Evolutionary conservation across 2,329 filamentous ascomycete genomes (phyloP).

Genomic region (Capronia epimyces): DNA sequence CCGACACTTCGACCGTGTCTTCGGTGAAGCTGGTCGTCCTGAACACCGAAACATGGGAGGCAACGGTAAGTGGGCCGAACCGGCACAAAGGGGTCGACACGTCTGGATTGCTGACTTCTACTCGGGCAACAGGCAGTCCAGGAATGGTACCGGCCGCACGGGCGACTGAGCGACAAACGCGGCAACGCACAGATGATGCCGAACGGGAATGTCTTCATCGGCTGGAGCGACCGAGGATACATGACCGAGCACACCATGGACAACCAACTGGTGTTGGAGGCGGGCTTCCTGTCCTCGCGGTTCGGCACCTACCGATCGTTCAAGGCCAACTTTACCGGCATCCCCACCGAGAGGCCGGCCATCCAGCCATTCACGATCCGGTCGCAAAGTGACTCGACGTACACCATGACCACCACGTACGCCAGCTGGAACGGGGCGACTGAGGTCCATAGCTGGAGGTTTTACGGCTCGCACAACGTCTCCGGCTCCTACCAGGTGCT

Average conservation of each 20-base stretch:
- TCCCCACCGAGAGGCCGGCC: slow-evolving; percentile 36
- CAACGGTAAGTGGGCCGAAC: slow-evolving; percentile 32
- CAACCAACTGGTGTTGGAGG: slow-evolving; percentile 46
- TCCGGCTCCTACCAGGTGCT: background rate
- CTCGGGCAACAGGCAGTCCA: slow-evolving; percentile 32
- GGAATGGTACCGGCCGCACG: slow-evolving; percentile 5
- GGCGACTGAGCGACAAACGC: background rate
- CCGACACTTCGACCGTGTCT: background rate
- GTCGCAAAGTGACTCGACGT: background rate
- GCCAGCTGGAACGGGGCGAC: slow-evolving; percentile 47
- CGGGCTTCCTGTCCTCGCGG: slow-evolving; percentile 41
- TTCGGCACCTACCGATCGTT: slow-evolving; percentile 51
- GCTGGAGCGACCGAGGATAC: slow-evolving; percentile 47
- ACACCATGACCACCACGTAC: slow-evolving; percentile 30
- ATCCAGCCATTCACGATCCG: slow-evolving; percentile 2
- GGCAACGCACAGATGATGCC: slow-evolving; percentile 30
- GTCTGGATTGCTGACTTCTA: slow-evolving; percentile 38
- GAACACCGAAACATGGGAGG: slow-evolving; percentile 35
- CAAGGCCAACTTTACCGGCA: slow-evolving; percentile 49
- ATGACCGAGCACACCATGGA: slow-evolving; percentile 44
- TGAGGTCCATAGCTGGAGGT: slow-evolving; percentile 30
- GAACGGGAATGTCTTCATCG: slow-evolving; percentile 42
- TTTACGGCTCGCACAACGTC: slow-evolving; percentile 7
- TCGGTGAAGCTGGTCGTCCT: slow-evolving; percentile 32
- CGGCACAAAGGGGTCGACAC: no score